Evolutionary conservation across 495 filamentous ascomycete genomes (phyloP), one percentile per base, ranked within the genome.

Genomic region (Aspergillus carlsbadensis): DNA sequence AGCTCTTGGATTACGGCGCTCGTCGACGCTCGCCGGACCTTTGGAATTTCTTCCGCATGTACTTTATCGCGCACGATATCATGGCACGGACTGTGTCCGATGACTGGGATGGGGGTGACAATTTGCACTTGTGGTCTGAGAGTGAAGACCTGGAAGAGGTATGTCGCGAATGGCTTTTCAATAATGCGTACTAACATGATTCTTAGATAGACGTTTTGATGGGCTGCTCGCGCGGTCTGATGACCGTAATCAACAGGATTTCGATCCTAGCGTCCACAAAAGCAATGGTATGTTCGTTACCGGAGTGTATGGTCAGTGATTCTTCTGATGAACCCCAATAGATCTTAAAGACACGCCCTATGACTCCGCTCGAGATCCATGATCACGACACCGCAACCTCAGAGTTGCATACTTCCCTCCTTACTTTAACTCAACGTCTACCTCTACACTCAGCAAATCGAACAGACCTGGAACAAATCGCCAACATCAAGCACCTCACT

Each of bases 1-100:
- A 57, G 14, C 59, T 65, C n/a, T 37, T 58, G 0, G 21, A 44
- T 17, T 29, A 34, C 21, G 35, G 22, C 2, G 24, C 35, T 10
- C 24, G n/a, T 20, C 37, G 45, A 7, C 37, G 24, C 24, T 21
- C 35, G 7, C 43, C 54, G 6, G 35, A 17, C 6, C 35, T 65
- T 10, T 49, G 43, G 15, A 54, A 24, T 10, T 65, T 65, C 29
- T 59, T 58, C 40, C 44, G 47, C 10, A 65, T 65, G 58, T 65
- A 65, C 48, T 65, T 65, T 57, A 55, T 61, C 6, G 58, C 55
- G 8, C 62, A 65, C 45, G 62, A 61, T 35, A 61, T 61, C 24
- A 61, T 65, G 62, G 59, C 51, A 18, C 58, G 55, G 0, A 65
- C 58, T 3, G 58, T 44, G 1, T 52, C 43, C 4, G 36, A 46